Percentiles rank a stretch among this genome's conserved stretches.
Evolutionary conservation across 2,329 filamentous ascomycete species (phyloP).

Genomic region (Venturia carpophila): DNA sequence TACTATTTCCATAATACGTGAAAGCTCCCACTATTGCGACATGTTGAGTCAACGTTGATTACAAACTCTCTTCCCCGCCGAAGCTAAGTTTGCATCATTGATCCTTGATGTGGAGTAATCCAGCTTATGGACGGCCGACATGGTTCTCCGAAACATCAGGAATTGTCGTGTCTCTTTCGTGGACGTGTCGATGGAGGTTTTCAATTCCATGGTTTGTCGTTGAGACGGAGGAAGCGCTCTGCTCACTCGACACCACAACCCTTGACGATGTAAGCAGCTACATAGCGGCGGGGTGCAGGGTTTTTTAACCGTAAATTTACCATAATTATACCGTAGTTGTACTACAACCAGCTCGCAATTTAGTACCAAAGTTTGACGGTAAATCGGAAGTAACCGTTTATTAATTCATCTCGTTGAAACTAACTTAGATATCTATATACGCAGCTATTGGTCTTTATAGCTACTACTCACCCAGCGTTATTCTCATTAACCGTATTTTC

Average conservation of each 20-base stretch:
- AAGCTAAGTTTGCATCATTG: conserved; percentile 1
- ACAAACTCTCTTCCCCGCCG: conserved; percentile 9
- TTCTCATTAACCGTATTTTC: no score
- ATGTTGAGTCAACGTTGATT: conserved; percentile 10
- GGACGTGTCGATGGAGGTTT: not conserved
- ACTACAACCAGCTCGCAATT: no score
- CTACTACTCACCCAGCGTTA: no score
- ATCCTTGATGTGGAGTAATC: conserved; percentile 5
- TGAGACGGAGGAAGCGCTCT: not conserved
- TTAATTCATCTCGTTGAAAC: no score
- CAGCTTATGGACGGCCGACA: not conserved
- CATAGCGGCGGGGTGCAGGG: no score
- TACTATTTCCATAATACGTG: not conserved
- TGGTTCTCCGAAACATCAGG: not conserved
- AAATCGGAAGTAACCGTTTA: no score
- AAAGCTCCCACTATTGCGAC: conserved; percentile 3
- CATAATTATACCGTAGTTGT: no score
- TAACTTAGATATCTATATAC: no score
- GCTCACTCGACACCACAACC: not conserved
- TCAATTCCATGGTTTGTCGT: not conserved
- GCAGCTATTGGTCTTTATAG: no score
- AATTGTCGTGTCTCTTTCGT: not conserved
- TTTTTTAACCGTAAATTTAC: no score
- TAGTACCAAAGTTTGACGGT: no score
- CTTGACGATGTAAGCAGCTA: conserved; percentile 9